Percentiles rank a stretch among this genome's conserved stretches.
Evolutionary conservation across 345 rosid species (phyloP).

Genomic region (Hibiscus syriacus): DNA sequence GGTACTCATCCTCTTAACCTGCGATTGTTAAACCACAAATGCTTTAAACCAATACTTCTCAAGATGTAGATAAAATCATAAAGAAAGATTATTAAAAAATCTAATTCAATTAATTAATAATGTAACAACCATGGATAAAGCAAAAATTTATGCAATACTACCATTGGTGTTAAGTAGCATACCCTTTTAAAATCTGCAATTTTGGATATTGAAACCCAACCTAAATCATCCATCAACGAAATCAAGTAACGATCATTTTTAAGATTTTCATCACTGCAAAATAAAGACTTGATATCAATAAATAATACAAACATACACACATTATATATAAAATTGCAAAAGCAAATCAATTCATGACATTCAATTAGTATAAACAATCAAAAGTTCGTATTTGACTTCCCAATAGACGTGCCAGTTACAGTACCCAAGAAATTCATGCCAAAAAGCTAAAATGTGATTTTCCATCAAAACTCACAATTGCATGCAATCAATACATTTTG

Average conservation of each 20-base stretch:
- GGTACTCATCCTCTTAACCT: slow-evolving; percentile 84
- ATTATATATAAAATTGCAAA: neutral
- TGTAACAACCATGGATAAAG: neutral
- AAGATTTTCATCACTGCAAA: slow-evolving; percentile 81
- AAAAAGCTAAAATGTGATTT: neutral
- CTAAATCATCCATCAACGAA: slow-evolving; percentile 81
- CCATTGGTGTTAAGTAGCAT: neutral
- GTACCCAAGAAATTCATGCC: neutral
- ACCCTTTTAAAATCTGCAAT: slow-evolving; percentile 92
- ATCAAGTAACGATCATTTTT: slow-evolving; percentile 53
- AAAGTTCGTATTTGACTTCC: neutral
- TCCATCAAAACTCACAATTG: too few species aligned
- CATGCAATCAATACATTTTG: too few species aligned
- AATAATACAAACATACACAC: neutral
- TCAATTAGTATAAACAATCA: neutral
- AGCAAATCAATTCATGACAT: neutral
- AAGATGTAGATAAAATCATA: neutral
- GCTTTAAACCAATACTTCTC: neutral
- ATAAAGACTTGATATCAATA: slow-evolving; percentile 13
- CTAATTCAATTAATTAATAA: neutral
- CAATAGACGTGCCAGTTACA: neutral
- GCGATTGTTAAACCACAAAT: slow-evolving; percentile 17
- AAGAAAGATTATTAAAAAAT: neutral
- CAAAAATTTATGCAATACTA: neutral
- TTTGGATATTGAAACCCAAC: slow-evolving; percentile 70